phyloP scores from a whole-genome alignment of 1,139 yeast species.

The Wickerhamomyces sp. region DNA sequence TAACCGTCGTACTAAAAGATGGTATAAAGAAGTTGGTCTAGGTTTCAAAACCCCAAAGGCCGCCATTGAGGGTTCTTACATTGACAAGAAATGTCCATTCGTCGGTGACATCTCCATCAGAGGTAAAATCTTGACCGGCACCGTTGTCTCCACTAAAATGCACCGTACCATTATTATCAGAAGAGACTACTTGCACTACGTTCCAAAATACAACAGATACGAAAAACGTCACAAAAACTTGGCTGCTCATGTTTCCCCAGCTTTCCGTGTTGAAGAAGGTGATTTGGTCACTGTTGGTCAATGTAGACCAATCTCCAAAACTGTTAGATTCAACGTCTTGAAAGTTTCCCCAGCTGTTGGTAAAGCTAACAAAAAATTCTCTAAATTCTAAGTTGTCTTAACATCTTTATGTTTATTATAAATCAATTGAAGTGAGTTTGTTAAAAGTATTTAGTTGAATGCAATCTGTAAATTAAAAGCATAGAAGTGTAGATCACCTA shows the following conservation, averaged over 20 bases:
- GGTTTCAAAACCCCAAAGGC: slow-evolving; percentile 99
- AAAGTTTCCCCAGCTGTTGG: slow-evolving; percentile 89
- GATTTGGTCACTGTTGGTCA: slow-evolving; percentile 99
- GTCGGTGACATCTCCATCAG: slow-evolving; percentile 96
- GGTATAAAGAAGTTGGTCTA: slow-evolving; percentile 99
- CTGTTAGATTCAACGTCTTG: slow-evolving; percentile 99
- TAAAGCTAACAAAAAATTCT: slow-evolving; percentile 86
- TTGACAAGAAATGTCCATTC: slow-evolving; percentile 99
- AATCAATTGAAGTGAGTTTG: slow-evolving; percentile 9
- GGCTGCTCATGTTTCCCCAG: slow-evolving; percentile 99
- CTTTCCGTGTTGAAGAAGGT: slow-evolving; percentile 99
- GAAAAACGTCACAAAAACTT: slow-evolving; percentile 99
- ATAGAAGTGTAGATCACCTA: neutral
- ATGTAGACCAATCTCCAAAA: slow-evolving; percentile 99
- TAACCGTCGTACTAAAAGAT: slow-evolving; percentile 98
- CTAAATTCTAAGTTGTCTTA: slow-evolving; percentile 70
- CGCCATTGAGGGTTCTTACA: slow-evolving; percentile 98
- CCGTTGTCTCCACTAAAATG: slow-evolving; percentile 99
- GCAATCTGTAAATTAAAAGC: slow-evolving; percentile 11
- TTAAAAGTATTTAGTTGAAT: slow-evolving; percentile 6
- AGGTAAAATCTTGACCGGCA: slow-evolving; percentile 98
- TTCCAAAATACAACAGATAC: slow-evolving; percentile 99
- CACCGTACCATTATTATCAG: slow-evolving; percentile 99
- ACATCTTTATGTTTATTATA: slow-evolving; percentile 8
- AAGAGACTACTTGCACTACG: slow-evolving; percentile 99